These are phyloP conservation scores for Zelonia costaricensis DNA, from an alignment of 208 protist genomes.

Conservation along the genomic window DNA sequence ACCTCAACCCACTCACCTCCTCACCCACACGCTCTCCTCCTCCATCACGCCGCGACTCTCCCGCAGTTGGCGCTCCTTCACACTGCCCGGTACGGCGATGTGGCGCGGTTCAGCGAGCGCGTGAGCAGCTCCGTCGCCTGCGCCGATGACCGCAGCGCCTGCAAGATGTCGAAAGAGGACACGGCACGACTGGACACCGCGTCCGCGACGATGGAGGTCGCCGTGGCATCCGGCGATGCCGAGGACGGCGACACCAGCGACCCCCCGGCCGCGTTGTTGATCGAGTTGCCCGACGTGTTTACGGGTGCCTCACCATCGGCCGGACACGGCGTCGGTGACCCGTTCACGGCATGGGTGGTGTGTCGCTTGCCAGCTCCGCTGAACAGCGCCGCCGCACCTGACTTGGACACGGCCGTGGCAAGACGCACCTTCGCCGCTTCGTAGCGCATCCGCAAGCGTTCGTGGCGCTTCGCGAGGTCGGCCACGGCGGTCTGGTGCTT, in stretches of 20 bases:
- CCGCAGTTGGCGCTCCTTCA: background rate
- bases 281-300: too few relatives aligned
- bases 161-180: constrained; percentile 21
- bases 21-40: too few relatives aligned
- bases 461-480: constrained; percentile 23
- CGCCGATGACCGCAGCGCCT: constrained; percentile 16
- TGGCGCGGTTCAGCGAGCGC: constrained; percentile 17
- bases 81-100: constrained; percentile 1
- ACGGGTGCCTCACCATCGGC: background rate
- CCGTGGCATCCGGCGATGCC: background rate
- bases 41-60: background rate
- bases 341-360: background rate
- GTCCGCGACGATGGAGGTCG: background rate
- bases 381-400: constrained; percentile 1
- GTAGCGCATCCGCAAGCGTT: constrained; percentile 35
- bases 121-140: constrained; percentile 14
- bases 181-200: background rate
- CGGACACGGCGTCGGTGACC: background rate
- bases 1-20: too few relatives aligned
- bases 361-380: background rate
- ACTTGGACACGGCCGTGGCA: constrained; percentile 21
- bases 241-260: background rate
- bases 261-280: background rate
- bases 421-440: constrained; percentile 42
- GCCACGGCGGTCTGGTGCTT: constrained; percentile 34